Evolutionary conservation across 1,284 basidiomycete species (phyloP), one percentile per base, ranked within the genome.

Genomic region (Jaminaea rosea): DNA sequence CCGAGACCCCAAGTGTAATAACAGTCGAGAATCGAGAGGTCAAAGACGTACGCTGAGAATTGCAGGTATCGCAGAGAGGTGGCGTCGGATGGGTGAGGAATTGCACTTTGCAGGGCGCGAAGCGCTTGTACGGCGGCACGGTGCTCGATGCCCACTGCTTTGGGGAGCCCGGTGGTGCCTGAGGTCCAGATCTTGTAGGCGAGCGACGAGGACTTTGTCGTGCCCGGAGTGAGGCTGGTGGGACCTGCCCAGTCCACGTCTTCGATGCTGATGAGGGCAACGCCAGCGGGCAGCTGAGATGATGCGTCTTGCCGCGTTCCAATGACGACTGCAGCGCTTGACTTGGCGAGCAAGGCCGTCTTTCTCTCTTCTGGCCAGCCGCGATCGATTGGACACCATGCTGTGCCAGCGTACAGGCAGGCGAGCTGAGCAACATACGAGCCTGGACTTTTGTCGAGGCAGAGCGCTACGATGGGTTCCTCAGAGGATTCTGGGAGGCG

Each of bases 381-480:
- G 13, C 66, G 63, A 44, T 76, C 75, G 48, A 76, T 73, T 15
- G 75, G 75, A 47, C 75, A 76, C 72, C 73, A 76, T 0, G 75
- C 69, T 17, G 70, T 72, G 21, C 72, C 74, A 0, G 73, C 67
- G 49, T 73, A 66, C 56, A 67, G 57, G 7, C 65, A 60, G 32
- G 62, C 67, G 31, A 70, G 57, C 49, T 69, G 64, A 26, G 65
- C 53, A 17, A 69, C 56, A 37, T 67, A 72, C 21, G 67, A 69
- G 29, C 65, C 64, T 17, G 58, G 55, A 32, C 60, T 64, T 50
- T 72, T 72, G 46, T 62, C 57, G 44, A 72, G 50, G 49, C 62
- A 69, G 32, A 72, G 59, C 15, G 65, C 65, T 1, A 71, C 67
- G 17, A 71, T 60, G 34, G 63, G 52, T 44, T 67, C 67, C 5